phyloP scores from a whole-genome alignment of 1,284 basidiomycete genomes.

The Sporisorium scitamineum region DNA sequence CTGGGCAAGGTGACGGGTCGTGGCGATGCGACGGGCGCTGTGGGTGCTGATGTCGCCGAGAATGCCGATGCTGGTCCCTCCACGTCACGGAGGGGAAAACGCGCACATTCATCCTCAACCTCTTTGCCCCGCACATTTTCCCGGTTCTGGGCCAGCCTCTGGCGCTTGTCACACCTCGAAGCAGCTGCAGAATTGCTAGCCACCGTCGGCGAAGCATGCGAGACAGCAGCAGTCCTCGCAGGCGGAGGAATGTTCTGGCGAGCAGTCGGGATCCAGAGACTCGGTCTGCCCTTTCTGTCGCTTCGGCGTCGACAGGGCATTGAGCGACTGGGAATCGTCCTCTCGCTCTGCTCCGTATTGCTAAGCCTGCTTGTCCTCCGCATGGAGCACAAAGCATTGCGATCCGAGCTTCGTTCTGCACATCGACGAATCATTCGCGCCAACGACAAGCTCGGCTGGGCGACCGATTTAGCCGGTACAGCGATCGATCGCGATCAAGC shows the following conservation, averaged over 20 bases:
- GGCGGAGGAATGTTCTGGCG: conserved; percentile 60
- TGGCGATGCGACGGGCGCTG: conserved; percentile 29
- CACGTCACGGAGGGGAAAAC: background rate
- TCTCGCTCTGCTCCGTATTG: conserved; percentile 46
- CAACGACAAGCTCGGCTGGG: conserved; percentile 48
- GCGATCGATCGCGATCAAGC: conserved; percentile 28
- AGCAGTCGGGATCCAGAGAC: conserved; percentile 44
- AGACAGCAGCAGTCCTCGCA: conserved; percentile 49
- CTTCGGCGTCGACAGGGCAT: conserved; percentile 51
- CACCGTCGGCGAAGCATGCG: conserved; percentile 52
- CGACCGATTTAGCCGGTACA: conserved; percentile 24
- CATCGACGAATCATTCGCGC: conserved; percentile 44
- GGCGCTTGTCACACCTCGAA: conserved; percentile 12
- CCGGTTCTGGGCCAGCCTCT: conserved; percentile 14
- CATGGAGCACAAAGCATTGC: conserved; percentile 17
- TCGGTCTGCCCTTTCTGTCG: conserved; percentile 32
- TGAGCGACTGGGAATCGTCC: conserved; percentile 54
- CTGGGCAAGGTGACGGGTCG: conserved; percentile 36
- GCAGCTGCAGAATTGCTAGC: conserved; percentile 21
- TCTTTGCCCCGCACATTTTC: background rate
- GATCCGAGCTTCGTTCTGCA: conserved; percentile 30
- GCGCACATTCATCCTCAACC: background rate
- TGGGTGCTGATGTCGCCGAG: conserved; percentile 36
- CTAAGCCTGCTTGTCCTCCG: conserved; percentile 30
- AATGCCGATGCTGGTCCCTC: background rate